Evolutionary conservation across 2,329 filamentous ascomycete species (phyloP).

Genomic region (Claviceps digitariae): DNA sequence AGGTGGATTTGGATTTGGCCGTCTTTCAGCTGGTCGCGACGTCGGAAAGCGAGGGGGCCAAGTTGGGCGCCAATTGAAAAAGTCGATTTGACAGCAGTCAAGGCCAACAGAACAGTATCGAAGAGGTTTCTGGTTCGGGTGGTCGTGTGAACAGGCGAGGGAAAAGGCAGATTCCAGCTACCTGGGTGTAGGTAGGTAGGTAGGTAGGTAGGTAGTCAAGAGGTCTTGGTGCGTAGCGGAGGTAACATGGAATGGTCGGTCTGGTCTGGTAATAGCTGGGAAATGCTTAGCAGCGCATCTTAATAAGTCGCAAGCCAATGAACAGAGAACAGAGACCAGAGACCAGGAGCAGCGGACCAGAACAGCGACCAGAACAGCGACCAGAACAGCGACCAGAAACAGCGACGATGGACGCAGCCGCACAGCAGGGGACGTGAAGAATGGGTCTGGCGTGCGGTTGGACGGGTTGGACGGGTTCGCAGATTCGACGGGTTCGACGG

Average conservation of each 20-base stretch:
- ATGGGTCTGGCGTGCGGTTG: background rate
- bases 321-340: background rate
- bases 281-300: background rate
- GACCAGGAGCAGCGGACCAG: background rate
- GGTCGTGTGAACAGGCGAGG: background rate
- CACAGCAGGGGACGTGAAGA: background rate
- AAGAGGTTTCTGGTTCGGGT: background rate
- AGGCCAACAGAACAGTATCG: background rate
- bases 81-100: too few species aligned
- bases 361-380: background rate
- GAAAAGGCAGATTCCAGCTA: background rate
- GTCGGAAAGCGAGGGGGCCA: background rate
- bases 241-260: background rate
- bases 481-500: constrained; percentile 1
- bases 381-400: background rate
- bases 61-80: background rate
- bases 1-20: background rate
- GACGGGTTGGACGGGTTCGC: background rate
- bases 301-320: background rate
- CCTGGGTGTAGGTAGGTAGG: too few species aligned
- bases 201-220: background rate
- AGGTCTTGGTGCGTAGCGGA: background rate
- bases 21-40: background rate
- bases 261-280: background rate
- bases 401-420: background rate